phyloP scores from a whole-genome alignment of 1,139 yeast genomes.

The Sugiyamaella pinicola region DNA sequence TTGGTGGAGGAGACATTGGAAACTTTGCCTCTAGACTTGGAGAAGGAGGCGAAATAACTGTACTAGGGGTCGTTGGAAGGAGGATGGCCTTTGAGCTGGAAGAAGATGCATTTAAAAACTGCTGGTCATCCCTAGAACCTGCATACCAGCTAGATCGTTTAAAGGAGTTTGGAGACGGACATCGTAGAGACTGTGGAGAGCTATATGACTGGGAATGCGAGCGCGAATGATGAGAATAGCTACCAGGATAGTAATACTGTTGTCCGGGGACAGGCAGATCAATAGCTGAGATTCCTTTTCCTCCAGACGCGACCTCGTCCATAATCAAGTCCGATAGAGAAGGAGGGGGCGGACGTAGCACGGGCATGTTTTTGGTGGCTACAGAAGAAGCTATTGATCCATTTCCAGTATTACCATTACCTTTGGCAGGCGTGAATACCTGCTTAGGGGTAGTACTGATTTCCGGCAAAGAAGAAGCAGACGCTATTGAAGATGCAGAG shows the following conservation, averaged over 20 bases:
- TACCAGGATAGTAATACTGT: conserved; percentile 3
- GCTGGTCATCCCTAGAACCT: conserved; percentile 8
- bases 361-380: neutral
- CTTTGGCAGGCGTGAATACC: conserved; percentile 2
- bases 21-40: conserved; percentile 15
- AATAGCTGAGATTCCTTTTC: neutral
- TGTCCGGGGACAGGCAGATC: conserved; percentile 14
- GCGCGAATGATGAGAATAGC: conserved; percentile 3
- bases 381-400: neutral
- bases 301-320: conserved; percentile 12
- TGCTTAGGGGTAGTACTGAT: neutral
- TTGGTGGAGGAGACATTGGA: conserved; percentile 22
- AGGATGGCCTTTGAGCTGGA: conserved; percentile 1
- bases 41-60: conserved; percentile 19
- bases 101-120: neutral
- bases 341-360: conserved; percentile 9
- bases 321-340: conserved; percentile 13
- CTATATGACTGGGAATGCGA: conserved; percentile 6
- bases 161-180: conserved; percentile 21
- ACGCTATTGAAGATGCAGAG: conserved; percentile 4
- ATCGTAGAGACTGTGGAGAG: conserved; percentile 16
- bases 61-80: conserved; percentile 10
- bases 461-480: conserved; percentile 8
- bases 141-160: conserved; percentile 27
- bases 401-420: too few species aligned